Evolutionary conservation across 306 rosid species (phyloP).

Genomic region (Inga oerstediana): DNA sequence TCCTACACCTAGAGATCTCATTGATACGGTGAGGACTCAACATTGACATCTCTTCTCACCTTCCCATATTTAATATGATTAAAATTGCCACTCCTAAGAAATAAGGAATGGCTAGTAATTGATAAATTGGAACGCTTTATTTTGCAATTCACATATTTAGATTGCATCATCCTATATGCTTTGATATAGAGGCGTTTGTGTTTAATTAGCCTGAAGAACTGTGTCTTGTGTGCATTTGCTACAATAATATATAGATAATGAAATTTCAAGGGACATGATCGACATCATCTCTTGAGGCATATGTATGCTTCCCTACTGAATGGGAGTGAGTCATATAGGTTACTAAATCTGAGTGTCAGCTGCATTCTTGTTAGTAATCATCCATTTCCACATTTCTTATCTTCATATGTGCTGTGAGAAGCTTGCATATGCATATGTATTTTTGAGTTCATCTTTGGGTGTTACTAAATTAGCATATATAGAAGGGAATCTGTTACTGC

Average conservation of each 20-base stretch:
- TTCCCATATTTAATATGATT: background rate
- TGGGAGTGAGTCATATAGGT: background rate
- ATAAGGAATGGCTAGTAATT: constrained; percentile 11
- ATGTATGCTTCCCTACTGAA: background rate
- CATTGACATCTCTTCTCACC: constrained; percentile 13
- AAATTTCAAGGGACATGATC: constrained; percentile 12
- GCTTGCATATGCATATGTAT: background rate
- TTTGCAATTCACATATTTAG: constrained; percentile 6
- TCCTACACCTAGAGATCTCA: constrained; percentile 88
- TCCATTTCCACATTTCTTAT: background rate
- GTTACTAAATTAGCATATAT: background rate
- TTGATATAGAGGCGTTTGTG: background rate
- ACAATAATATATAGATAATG: background rate
- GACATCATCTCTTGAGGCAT: background rate
- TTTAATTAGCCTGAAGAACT: constrained; percentile 2
- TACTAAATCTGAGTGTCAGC: background rate
- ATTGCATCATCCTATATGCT: background rate
- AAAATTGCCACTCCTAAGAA: constrained; percentile 10
- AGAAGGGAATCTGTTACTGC: constrained; percentile 14
- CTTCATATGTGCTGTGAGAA: background rate
- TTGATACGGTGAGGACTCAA: constrained; percentile 67
- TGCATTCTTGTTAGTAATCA: background rate
- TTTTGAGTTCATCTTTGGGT: background rate
- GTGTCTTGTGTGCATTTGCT: background rate
- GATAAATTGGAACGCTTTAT: constrained; percentile 8